Conservation (phyloP, 2,329 filamentous ascomycete genomes). For the Alternaria arborescens region DNA sequence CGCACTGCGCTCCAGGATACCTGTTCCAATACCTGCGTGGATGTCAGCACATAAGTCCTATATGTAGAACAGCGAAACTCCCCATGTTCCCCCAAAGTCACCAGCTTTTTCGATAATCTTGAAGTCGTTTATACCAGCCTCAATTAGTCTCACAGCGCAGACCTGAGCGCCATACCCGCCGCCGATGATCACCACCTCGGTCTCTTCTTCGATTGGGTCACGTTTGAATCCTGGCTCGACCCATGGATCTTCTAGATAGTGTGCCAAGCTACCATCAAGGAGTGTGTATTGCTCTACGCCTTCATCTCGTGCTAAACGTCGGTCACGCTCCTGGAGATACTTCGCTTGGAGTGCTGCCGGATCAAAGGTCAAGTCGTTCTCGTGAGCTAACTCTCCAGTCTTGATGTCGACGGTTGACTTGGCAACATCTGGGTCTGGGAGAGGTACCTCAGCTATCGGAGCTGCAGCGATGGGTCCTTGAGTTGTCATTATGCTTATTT, state of each 20-base stretch:
- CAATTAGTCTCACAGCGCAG: constrained; percentile 49
- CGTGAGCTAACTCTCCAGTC: constrained; percentile 21
- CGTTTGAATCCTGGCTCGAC: constrained; percentile 34
- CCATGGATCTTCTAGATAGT: constrained; percentile 42
- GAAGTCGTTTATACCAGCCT: constrained; percentile 47
- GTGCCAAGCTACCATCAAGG: constrained; percentile 35
- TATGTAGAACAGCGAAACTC: neutral
- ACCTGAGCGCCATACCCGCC: constrained; percentile 57
- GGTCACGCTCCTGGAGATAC: constrained; percentile 42
- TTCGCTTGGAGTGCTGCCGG: constrained; percentile 36
- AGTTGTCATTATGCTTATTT: constrained; percentile 19
- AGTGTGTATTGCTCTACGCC: constrained; percentile 41
- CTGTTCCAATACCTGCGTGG: constrained; percentile 54
- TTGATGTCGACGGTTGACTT: constrained; percentile 30
- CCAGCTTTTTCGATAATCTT: constrained; percentile 54
- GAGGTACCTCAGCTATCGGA: constrained; percentile 26
- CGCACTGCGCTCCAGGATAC: constrained; percentile 34
- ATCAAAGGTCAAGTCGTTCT: constrained; percentile 35
- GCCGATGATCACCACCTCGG: constrained; percentile 52
- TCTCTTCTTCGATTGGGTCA: constrained; percentile 39
- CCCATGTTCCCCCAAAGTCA: constrained; percentile 59
- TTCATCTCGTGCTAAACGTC: constrained; percentile 33
- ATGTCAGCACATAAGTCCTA: constrained; percentile 11
- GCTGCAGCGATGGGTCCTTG: constrained; percentile 22
- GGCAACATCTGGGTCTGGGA: constrained; percentile 13